Base-by-base conservation (phyloP, 2,329 filamentous ascomycete genomes). In the Mycosphaerelloides madeirae region DNA sequence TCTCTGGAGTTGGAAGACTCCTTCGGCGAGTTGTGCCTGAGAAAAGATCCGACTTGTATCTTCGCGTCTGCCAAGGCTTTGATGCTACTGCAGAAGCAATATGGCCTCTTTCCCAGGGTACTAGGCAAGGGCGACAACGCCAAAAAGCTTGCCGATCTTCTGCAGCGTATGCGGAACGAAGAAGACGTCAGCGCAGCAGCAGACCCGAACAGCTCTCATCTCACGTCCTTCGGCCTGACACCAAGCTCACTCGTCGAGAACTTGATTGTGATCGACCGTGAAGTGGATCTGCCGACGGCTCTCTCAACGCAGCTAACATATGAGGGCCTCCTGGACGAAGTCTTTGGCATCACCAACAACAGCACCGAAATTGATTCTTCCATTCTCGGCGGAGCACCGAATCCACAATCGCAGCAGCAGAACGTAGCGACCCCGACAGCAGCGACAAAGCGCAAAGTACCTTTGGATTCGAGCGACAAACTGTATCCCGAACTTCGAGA, bases 91-190 rank as follows among this genome's bases (percentile, higher is more conserved):
- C 93, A 98, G 65, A 84, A 88, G 62, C 84, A 85, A 57, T 84
- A 96, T 68, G 94, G 93, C 2, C 79, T 98, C 11, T 97, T 98
- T 56, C 94, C 93, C 19, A 81, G 91, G 12, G 93, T 98, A 47
- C 83, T 94, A 36, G 93, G 93, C 20, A 97, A 98, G 68, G 93
- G 93, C 15, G 90, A 98, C 57, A 90, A 95, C 65, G 91, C 89
- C 29, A 90, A 91, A 62, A 82, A 83, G 38, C 79, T 98, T 2
- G 85, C 89, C 34, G 90, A 97, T 61, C 75, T 96, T 9, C 77
- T 98, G 7, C 76, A 85, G 36, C 86, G 89, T 25, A 96, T 96
- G 87, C 84, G 91, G 53, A 89, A 90, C 61, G 93, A 98, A 68
- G 89, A 94, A 62, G 83, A 87, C 56, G 79, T 67, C 45, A 66